These are phyloP conservation scores for Amylocystis lapponica DNA, from an alignment of 768 basidiomycete genomes.

Conservation along the genomic window DNA sequence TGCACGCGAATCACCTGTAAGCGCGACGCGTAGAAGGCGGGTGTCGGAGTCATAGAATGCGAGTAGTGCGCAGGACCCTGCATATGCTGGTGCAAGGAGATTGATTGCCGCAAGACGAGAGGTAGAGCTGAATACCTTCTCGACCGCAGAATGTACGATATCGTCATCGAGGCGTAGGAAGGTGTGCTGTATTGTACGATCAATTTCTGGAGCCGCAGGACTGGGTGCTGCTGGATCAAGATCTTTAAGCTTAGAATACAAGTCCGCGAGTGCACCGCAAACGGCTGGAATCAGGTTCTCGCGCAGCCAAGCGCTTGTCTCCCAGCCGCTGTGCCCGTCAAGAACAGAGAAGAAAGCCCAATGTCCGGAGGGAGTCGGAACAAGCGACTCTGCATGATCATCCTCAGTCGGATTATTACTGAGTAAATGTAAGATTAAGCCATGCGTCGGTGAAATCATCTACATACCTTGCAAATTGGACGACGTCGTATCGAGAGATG, in stretches of 20 bases:
- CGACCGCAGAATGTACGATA: constrained; percentile 31
- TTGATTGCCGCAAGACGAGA: constrained; percentile 24
- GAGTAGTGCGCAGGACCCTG: constrained; percentile 41
- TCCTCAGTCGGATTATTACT: constrained; percentile 25
- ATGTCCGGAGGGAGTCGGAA: constrained; percentile 17
- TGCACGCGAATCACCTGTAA: constrained; percentile 45
- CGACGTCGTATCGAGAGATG: constrained; percentile 17
- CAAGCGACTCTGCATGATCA: constrained; percentile 17
- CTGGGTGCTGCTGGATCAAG: neutral
- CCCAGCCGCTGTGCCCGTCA: constrained; percentile 28
- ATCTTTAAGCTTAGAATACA: constrained; percentile 9
- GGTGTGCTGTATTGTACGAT: constrained; percentile 29
- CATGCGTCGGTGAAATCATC: neutral
- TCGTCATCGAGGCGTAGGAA: constrained; percentile 37
- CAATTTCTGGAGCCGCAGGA: constrained; percentile 25
- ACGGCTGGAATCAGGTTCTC: constrained; percentile 26
- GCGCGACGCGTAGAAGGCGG: constrained; percentile 34
- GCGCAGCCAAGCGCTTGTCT: constrained; percentile 29
- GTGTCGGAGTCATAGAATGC: constrained; percentile 38
- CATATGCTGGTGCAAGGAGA: constrained; percentile 28
- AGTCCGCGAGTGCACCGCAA: constrained; percentile 16
- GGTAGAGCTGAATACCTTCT: constrained; percentile 19
- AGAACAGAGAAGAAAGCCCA: constrained; percentile 31
- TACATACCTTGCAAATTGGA: constrained; percentile 18
- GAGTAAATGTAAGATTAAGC: neutral